These are phyloP conservation scores for Lactarius hengduanensis DNA, from an alignment of 768 basidiomycete species.

Conservation along the genomic window DNA sequence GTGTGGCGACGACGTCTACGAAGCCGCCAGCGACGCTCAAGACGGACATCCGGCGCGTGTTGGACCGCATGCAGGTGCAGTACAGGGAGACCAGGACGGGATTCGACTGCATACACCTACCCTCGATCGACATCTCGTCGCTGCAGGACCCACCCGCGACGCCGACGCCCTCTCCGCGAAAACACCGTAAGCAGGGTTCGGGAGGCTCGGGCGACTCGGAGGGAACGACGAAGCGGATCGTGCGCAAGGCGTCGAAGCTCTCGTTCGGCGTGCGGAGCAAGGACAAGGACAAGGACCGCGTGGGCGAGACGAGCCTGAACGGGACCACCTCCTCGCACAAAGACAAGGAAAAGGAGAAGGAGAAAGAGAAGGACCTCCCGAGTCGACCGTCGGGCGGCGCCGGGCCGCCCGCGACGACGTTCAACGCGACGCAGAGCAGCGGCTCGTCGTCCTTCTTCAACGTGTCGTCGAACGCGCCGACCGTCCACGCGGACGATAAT, in stretches of 20 bases:
- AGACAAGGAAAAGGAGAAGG: slow-evolving; percentile 33
- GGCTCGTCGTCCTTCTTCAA: slow-evolving; percentile 88
- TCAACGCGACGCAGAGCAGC: slow-evolving; percentile 68
- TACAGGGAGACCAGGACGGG: slow-evolving; percentile 88
- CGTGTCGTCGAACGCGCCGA: slow-evolving; percentile 57
- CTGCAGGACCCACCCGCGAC: slow-evolving; percentile 43
- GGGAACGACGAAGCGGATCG: slow-evolving; percentile 52
- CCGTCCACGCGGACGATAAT: slow-evolving; percentile 38
- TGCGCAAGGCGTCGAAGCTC: slow-evolving; percentile 74
- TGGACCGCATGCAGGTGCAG: slow-evolving; percentile 94
- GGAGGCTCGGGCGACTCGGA: slow-evolving; percentile 53
- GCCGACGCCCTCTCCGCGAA: slow-evolving; percentile 36
- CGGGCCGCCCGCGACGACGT: slow-evolving; percentile 32
- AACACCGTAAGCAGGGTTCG: slow-evolving; percentile 46
- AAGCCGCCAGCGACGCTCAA: slow-evolving; percentile 80
- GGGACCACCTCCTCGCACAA: slow-evolving; percentile 14
- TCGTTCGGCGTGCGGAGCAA: slow-evolving; percentile 69
- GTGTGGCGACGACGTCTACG: slow-evolving; percentile 93
- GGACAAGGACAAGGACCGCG: slow-evolving; percentile 41
- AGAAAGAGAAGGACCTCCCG: slow-evolving; percentile 50
- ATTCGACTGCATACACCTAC: slow-evolving; percentile 94
- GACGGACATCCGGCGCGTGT: slow-evolving; percentile 78
- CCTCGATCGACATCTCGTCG: slow-evolving; percentile 87
- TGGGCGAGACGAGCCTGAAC: slow-evolving; percentile 28
- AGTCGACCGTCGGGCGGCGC: slow-evolving; percentile 43